Evolutionary conservation across 106 monocot genomes (phyloP).

Genomic region (Allium fistulosum): DNA sequence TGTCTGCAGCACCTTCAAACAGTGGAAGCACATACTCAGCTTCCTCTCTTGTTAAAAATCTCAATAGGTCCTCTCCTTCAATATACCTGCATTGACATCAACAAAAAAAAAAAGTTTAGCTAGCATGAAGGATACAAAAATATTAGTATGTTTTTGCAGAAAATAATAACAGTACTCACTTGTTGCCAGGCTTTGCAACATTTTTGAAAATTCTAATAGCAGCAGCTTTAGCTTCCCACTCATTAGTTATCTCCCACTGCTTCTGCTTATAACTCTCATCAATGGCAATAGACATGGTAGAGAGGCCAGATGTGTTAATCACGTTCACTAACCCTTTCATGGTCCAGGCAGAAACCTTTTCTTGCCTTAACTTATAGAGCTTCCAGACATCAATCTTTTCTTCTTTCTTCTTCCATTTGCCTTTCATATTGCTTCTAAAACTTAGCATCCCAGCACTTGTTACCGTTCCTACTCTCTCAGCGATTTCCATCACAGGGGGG

Average conservation of each 20-base stretch:
- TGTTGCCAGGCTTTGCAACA: slow-evolving; percentile 68
- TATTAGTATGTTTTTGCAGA: slow-evolving; percentile 1
- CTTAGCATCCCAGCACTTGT: slow-evolving; percentile 41
- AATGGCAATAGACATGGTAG: slow-evolving; percentile 65
- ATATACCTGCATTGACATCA: slow-evolving; percentile 40
- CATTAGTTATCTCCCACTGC: slow-evolving; percentile 77
- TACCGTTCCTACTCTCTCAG: slow-evolving; percentile 33
- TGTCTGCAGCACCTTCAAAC: slow-evolving; percentile 38
- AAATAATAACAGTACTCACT: slow-evolving; percentile 59
- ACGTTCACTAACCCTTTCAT: slow-evolving; percentile 70
- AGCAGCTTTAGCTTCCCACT: slow-evolving; percentile 74
- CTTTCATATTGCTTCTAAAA: slow-evolving; percentile 40
- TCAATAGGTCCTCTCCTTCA: slow-evolving; percentile 69
- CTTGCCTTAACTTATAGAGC: slow-evolving; percentile 66
- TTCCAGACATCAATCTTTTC: slow-evolving; percentile 71
- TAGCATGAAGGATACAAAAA: not conserved
- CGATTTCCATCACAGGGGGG: slow-evolving; percentile 52
- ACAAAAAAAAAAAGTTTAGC: not conserved
- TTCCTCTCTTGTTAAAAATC: slow-evolving; percentile 68
- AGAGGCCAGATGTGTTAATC: slow-evolving; percentile 52
- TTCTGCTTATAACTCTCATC: slow-evolving; percentile 58
- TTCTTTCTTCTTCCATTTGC: slow-evolving; percentile 24
- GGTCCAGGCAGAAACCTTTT: slow-evolving; percentile 88
- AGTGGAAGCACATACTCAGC: slow-evolving; percentile 30
- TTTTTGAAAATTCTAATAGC: slow-evolving; percentile 75